These are phyloP conservation scores for Hibiscus syriacus DNA, from an alignment of 345 rosid species.

Conservation along the genomic window DNA sequence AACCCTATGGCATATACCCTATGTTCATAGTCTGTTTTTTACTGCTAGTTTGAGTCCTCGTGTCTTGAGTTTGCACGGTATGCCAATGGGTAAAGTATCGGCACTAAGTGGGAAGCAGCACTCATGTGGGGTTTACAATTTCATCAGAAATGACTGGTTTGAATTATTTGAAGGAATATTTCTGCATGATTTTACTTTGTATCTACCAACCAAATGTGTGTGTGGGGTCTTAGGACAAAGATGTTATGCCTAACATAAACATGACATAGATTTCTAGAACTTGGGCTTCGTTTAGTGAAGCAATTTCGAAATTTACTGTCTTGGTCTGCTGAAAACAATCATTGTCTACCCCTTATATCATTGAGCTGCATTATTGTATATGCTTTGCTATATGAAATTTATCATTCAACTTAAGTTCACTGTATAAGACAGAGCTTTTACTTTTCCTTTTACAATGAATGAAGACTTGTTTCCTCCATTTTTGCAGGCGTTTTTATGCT, in stretches of 20 bases:
- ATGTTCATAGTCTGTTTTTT: too few species aligned
- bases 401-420: too few species aligned
- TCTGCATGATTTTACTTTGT: slow-evolving; percentile 28
- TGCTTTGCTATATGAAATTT: background rate
- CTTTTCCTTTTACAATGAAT: too few species aligned
- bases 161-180: slow-evolving; percentile 41
- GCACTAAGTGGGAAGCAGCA: background rate
- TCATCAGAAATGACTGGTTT: slow-evolving; percentile 11
- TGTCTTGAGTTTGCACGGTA: background rate
- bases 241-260: slow-evolving; percentile 13
- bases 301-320: slow-evolving; percentile 12
- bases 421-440: too few species aligned
- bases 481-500: too few species aligned
- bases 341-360: slow-evolving; percentile 13
- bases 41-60: background rate
- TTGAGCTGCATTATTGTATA: background rate
- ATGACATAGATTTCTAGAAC: slow-evolving; percentile 21
- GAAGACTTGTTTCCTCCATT: too few species aligned
- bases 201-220: slow-evolving; percentile 20
- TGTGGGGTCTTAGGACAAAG: slow-evolving; percentile 27
- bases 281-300: slow-evolving; percentile 19
- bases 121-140: background rate
- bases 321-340: slow-evolving; percentile 4
- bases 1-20: too few species aligned
- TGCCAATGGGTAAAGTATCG: background rate